phyloP scores from a whole-genome alignment of 768 basidiomycete genomes.

The Dendrothele bispora region DNA sequence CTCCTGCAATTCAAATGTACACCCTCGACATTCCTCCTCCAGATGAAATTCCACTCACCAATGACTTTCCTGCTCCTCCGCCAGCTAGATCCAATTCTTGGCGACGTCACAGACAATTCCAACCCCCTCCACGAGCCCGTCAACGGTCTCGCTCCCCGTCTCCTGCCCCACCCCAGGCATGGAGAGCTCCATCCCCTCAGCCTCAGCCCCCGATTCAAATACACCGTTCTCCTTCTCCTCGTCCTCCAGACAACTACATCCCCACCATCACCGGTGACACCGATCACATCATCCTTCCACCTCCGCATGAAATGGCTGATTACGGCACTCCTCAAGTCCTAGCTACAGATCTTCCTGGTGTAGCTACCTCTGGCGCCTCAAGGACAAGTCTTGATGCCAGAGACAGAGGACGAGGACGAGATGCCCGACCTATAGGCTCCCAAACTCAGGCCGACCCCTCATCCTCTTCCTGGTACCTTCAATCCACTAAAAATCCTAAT shows the following conservation, averaged over 20 bases:
- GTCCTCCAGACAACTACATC: conserved; percentile 8
- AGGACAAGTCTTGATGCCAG: not conserved
- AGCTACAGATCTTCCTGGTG: not conserved
- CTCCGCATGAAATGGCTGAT: conserved; percentile 6
- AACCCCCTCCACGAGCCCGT: not conserved
- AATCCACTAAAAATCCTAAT: too few species aligned
- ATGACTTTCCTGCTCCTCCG: too few species aligned
- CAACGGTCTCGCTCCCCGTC: not conserved
- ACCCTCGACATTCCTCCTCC: conserved; percentile 2
- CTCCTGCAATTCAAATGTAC: conserved; percentile 6
- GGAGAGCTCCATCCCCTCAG: too few species aligned
- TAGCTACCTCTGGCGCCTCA: not conserved
- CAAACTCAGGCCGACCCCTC: too few species aligned
- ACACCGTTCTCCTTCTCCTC: conserved; percentile 3
- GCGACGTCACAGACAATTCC: too few species aligned
- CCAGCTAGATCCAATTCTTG: too few species aligned
- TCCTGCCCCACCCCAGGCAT: not conserved
- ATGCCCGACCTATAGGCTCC: too few species aligned
- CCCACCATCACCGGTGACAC: conserved; percentile 3
- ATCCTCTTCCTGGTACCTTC: too few species aligned
- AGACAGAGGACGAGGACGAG: too few species aligned
- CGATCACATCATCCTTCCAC: conserved; percentile 5
- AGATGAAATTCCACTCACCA: conserved; percentile 2
- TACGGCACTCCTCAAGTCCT: not conserved
- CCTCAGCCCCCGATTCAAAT: not conserved